Base-by-base conservation (phyloP, 23 red algal genomes). In the Cyanidiococcus yangmingshanensis region DNA sequence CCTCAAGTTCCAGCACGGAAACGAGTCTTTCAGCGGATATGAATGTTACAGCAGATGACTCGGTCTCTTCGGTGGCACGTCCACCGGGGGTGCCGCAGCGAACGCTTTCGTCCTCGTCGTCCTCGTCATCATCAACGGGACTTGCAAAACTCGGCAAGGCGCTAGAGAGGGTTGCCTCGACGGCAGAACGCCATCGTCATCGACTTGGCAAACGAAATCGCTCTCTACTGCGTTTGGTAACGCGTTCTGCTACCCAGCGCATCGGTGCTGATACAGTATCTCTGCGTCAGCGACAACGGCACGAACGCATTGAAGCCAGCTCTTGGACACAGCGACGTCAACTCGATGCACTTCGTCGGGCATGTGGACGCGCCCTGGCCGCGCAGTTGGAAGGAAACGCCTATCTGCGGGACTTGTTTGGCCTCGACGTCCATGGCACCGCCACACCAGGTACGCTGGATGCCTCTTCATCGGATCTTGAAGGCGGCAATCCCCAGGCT, bases 321-420 rank as follows among this genome's bases (percentile, higher is more conserved):
- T 17, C 63, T 25, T 71, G 32, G n/a, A 29, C 63, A 29, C n/a
- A 25, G 7, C 63, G 63, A 71, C 63, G 63, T 12, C 63, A 71
- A 30, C 32, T 71, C 3, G 63, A 71, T 35, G 63, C 63, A 3
- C n/a, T 35, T 12, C 63, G 63, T 32, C 63, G 63, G 27, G 63
- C 32, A 35, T 35, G 21, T 35, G 63, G 63, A 7, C n/a, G 63
- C 7, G 63, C n/a, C 3, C 63, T 71, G 63, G 32, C 63, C 7
- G 63, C 27, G 3, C 63, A 71, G n/a, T 29, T 71, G 7, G n/a
- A 71, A 30, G n/a, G 32, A 12, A 71, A 71, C 63, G 12, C 63
- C 12, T 71, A 27, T 29, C 63, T 71, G 12, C 63, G 63, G 63
- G 63, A 71, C 12, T 71, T 71, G n/a, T 35, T 71, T 35, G n/a